Evolutionary conservation across 352 stramenopile species (phyloP).

Genomic region (Phytophthora macrochlamydospora): DNA sequence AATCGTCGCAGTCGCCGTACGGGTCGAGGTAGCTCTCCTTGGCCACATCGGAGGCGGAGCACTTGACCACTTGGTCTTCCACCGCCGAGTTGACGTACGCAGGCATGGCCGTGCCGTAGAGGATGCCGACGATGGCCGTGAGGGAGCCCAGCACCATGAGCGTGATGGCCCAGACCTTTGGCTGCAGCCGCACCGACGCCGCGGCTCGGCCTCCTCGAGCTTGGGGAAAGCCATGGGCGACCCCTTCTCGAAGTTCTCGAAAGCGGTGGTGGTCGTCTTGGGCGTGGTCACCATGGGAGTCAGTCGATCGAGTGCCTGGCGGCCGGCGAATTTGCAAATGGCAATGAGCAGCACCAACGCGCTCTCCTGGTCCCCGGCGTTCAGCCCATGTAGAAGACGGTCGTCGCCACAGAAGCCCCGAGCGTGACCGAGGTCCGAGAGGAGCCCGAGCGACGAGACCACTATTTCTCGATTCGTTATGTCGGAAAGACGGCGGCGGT

Average conservation of each 20-base stretch:
- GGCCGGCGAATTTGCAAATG: conserved; percentile 25
- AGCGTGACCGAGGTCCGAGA: not conserved
- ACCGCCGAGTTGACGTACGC: conserved; percentile 58
- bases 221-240: conserved; percentile 31
- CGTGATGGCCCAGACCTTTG: conserved; percentile 34
- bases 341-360: conserved; percentile 12
- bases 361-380: conserved; percentile 5
- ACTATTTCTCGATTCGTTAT: not conserved
- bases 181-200: conserved; percentile 38
- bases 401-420: not conserved
- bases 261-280: conserved; percentile 21
- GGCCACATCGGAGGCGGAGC: conserved; percentile 39
- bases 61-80: conserved; percentile 40
- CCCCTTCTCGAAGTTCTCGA: conserved; percentile 30
- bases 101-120: conserved; percentile 61
- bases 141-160: conserved; percentile 44
- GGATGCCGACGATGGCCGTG: conserved; percentile 48
- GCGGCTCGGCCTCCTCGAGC: conserved; percentile 21
- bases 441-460: conserved; percentile 3
- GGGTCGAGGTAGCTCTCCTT: conserved; percentile 55
- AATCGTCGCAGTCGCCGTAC: conserved; percentile 81
- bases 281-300: conserved; percentile 28
- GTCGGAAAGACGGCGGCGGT: not conserved
- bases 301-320: not conserved
- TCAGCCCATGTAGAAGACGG: conserved; percentile 17